Evolutionary conservation across 1,139 yeast species (phyloP), one percentile per base, ranked within the genome.

Genomic region (Magnusiomyces sp.): DNA sequence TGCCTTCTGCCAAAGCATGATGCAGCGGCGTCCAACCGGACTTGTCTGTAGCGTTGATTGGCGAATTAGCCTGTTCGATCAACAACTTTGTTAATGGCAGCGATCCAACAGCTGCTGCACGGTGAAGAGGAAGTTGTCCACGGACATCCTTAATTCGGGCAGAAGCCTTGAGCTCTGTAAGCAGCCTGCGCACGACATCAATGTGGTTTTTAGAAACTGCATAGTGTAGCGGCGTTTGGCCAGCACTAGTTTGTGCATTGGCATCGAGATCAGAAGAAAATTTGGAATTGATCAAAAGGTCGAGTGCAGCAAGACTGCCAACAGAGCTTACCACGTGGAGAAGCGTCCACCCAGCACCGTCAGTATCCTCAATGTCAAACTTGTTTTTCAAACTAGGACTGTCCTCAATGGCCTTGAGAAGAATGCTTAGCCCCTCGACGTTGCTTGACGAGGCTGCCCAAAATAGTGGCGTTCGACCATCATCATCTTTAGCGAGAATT

Each of bases 1-100:
- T 83, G 0, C 97, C 97, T 64, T 90, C 98, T 0, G 96, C 92
- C 50, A 85, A 68, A 0, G 97, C 96, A 65, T 88, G 95, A 64
- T 88, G 95, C 57, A 90, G 65, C 0, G 95, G 81, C 0, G 95
- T 85, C 90, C 94, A 87, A 0, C 95, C 95, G 48, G 76, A 74
- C 17, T 60, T 59, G 62, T 90, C 97, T 41, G 77, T 75, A 4
- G 80, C 73, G 60, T 88, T 86, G 29, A 89, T 62, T 17, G 87
- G 84, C 2, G 83, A 79, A 49, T 75, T 75, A 11, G 78, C 76
- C 7, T 72, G 68, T 17, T 33, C 46, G n/a, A 75, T 71, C 2
- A 78, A 75, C 34, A 74, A 62, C 49, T 72, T 68, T 27, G 80
- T 74, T 17, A 84, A 64, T 1, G 77, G 77, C 32, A 71, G 63